Base-by-base conservation (phyloP, 495 filamentous ascomycete genomes). In the Lepidopterella palustris region DNA sequence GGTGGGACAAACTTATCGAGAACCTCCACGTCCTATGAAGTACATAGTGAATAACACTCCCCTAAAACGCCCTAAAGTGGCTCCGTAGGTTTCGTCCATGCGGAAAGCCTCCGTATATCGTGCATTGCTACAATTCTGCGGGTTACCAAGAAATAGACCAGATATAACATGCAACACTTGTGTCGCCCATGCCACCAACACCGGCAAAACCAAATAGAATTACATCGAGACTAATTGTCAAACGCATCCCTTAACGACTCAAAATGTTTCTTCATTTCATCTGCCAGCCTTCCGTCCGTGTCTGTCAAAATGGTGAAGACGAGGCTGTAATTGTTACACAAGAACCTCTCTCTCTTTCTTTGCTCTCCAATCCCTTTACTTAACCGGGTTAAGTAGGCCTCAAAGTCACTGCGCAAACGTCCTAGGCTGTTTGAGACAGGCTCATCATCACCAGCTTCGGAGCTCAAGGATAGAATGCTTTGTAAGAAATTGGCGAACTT, bases 281-380 rank as follows among this genome's bases (percentile, higher is more conserved):
- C 73, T 31, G 88, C 89, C 72, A 93, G 70, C 75, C 89, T 90
- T 21, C 90, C 90, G 60, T 83, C 81, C 59, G 84, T 83, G 74
- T 92, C 90, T 73, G 80, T 86, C 61, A 98, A 86, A 60, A 98
- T 95, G 8, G 95, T 96, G 73, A 90, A 72, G 9, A 98, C 82
- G 67, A 98, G 78, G 50, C 86, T 88, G 74, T 96, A 97, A 70
- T 98, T 97, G 71, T 97, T 97, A 67, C 83, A 89, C 63, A 97
- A 73, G 64, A 97, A 96, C 59, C 95, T 77, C 69, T 92, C 88
- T 65, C 89, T 75, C 74, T 90, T 92, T 67, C 89, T 81, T 57
- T 80, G 76, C 62, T 95, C 89, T 1, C 82, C 84, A 57, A 91
- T 84, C 5, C 78, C 80, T 21, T 84, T 79, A 65, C 83, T 83